phyloP scores from a whole-genome alignment of 495 filamentous ascomycete species.

The Bathelium albidoporum region DNA sequence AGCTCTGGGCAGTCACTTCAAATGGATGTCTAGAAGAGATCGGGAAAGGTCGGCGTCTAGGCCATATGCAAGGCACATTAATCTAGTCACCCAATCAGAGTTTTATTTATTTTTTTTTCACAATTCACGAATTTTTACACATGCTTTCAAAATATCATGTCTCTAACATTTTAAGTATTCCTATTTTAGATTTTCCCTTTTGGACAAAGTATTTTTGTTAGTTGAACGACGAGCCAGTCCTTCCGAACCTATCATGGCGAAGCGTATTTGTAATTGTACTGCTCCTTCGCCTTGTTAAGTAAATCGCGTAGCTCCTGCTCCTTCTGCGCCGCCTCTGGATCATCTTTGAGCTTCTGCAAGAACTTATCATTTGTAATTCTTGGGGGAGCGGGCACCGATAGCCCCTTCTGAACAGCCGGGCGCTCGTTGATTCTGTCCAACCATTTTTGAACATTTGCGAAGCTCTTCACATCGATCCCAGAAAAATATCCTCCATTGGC shows the following conservation, averaged over 20 bases:
- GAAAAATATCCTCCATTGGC: slow-evolving; percentile 22
- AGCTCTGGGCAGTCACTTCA: too few species aligned
- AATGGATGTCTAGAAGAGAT: too few species aligned
- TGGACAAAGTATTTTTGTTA: too few species aligned
- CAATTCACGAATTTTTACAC: too few species aligned
- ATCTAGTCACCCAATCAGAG: too few species aligned
- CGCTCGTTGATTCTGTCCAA: slow-evolving; percentile 22
- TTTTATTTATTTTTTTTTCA: too few species aligned
- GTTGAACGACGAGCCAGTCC: too few species aligned
- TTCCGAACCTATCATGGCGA: background rate
- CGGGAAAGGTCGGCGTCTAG: too few species aligned
- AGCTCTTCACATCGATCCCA: slow-evolving; percentile 24
- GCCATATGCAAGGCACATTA: too few species aligned
- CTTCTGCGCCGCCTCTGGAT: slow-evolving; percentile 25
- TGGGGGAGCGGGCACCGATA: slow-evolving; percentile 19
- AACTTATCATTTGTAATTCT: slow-evolving; percentile 18
- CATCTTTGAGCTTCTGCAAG: slow-evolving; percentile 22
- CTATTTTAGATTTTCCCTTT: too few species aligned
- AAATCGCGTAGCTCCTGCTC: slow-evolving; percentile 19
- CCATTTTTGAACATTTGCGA: slow-evolving; percentile 28
- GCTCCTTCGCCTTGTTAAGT: slow-evolving; percentile 25
- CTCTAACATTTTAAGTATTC: too few species aligned
- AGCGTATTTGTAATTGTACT: slow-evolving; percentile 28
- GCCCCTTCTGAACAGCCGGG: slow-evolving; percentile 27
- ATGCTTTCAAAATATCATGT: too few species aligned